Evolutionary conservation across 108 stramenopile species (phyloP).

Genomic region (Craspedostauros australis): DNA sequence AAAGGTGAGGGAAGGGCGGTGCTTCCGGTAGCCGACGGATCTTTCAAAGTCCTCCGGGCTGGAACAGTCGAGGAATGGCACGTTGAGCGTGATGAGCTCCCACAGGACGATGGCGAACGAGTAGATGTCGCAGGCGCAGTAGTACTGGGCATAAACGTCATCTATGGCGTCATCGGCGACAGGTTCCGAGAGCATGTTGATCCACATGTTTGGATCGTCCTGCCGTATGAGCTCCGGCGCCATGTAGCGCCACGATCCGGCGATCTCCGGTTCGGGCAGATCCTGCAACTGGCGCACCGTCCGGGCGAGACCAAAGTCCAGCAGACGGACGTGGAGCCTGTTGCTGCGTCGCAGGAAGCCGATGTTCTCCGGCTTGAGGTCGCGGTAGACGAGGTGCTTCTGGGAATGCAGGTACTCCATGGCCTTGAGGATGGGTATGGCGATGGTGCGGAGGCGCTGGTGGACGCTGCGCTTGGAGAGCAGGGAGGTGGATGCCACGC

Average conservation of each 20-base stretch:
- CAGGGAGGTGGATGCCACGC: no score
- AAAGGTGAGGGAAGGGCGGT: no score
- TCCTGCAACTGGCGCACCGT: neutral
- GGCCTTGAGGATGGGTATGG: constrained; percentile 23
- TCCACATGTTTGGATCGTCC: no score
- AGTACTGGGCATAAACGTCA: no score
- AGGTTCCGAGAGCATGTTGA: constrained; percentile 14
- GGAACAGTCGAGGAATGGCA: no score
- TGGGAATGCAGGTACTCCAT: constrained; percentile 37
- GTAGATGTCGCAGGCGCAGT: constrained; percentile 34
- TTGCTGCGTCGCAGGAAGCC: constrained; percentile 30
- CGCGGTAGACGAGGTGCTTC: constrained; percentile 26
- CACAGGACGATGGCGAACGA: constrained; percentile 35
- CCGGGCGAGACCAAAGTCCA: constrained; percentile 39
- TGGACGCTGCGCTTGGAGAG: neutral
- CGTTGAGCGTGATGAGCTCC: constrained; percentile 28
- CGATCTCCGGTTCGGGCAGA: constrained; percentile 15
- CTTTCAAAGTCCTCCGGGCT: no score
- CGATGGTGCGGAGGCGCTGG: constrained; percentile 8
- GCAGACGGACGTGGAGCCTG: constrained; percentile 20
- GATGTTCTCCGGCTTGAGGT: constrained; percentile 56
- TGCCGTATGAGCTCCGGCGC: constrained; percentile 36
- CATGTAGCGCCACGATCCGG: constrained; percentile 48
- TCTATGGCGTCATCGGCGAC: no score
- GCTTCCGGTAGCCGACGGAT: no score